Percentiles rank a stretch among this genome's conserved stretches.
These are phyloP conservation scores for Uronychia setigera DNA, from an alignment of 73 alveolate species.

Conservation along the genomic window DNA sequence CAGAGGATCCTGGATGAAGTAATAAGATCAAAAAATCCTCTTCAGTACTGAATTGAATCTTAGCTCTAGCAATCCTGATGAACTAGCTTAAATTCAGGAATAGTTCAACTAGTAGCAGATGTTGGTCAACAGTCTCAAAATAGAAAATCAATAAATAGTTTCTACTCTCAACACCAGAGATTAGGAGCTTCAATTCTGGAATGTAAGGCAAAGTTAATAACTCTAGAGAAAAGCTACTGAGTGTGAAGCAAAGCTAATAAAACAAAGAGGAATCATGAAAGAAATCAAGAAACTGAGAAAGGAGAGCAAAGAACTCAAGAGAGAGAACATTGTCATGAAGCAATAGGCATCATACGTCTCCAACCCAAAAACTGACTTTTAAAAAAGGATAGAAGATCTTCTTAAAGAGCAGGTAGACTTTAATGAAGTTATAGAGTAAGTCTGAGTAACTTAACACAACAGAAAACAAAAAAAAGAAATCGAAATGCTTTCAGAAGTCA, in stretches of 20 bases:
- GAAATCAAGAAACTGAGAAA: conserved; percentile 17
- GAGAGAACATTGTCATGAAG: conserved; percentile 1
- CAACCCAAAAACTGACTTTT: neutral
- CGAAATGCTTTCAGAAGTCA: neutral
- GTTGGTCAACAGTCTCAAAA: conserved; percentile 14
- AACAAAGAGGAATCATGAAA: neutral
- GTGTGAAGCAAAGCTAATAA: conserved; percentile 4
- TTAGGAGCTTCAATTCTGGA: conserved; percentile 19
- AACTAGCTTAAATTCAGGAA: conserved; percentile 40
- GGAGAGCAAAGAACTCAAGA: conserved; percentile 4
- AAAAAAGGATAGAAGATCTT: neutral
- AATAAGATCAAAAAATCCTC: conserved; percentile 49
- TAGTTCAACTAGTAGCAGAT: conserved; percentile 39
- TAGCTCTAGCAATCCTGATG: conserved; percentile 40
- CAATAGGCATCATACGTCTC: neutral
- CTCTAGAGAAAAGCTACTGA: conserved; percentile 23
- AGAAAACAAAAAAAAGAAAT: neutral
- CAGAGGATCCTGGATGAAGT: conserved; percentile 58
- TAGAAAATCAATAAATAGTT: conserved; percentile 44
- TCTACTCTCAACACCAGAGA: conserved; percentile 34
- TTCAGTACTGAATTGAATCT: conserved; percentile 4
- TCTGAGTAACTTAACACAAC: too few species aligned
- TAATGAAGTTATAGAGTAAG: neutral
- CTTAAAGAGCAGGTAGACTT: neutral
- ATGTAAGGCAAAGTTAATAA: neutral